Evolutionary conservation across 495 filamentous ascomycete species (phyloP), one percentile per base, ranked within the genome.

Genomic region (Trichoderma parareesei): DNA sequence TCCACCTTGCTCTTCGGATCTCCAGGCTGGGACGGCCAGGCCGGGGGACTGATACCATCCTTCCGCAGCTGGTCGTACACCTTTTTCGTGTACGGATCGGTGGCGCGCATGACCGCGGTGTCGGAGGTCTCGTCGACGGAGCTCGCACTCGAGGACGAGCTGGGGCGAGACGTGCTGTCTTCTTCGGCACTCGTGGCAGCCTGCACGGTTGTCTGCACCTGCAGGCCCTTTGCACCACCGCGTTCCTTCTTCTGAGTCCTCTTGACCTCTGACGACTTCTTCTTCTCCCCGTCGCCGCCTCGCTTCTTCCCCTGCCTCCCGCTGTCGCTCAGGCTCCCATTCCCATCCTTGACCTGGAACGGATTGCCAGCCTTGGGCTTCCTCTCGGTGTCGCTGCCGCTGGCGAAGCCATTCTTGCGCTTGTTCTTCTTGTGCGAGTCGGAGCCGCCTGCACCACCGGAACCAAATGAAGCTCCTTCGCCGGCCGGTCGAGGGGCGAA

Each of bases 11-110:
- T 79, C 35, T 67, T 67, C 33, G 76, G 72, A 46, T 78, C 74
- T 42, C 79, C 78, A 2, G 72, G 71, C 20, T 78, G 67, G 11
- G 70, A 62, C 3, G 76, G 77, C 80, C 77, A 81, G 67, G 68
- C 43, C 1, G 82, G 82, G 27, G 79, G 73, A n/a, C 38, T 71
- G 53, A 82, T 75, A 57, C 71, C 71, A 35, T 81, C 76, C 65
- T 74, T 78, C 7, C 69, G 68, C 4, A 82, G 71, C 53, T 79
- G 79, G 4, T 67, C 67, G 53, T 70, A 71, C 48, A 82, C 74
- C 62, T 74, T 76, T 38, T 71, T 76, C 37, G 77, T 75, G 60
- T 74, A 76, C 55, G 61, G 61, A n/a, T 77, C 70, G 65, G 64
- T 46, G n/a, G 53, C 46, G 63, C 18, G 37, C 40, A 38, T 49